Base-by-base conservation (phyloP, 495 filamentous ascomycete species). In the Trichoderma asperelloides region DNA sequence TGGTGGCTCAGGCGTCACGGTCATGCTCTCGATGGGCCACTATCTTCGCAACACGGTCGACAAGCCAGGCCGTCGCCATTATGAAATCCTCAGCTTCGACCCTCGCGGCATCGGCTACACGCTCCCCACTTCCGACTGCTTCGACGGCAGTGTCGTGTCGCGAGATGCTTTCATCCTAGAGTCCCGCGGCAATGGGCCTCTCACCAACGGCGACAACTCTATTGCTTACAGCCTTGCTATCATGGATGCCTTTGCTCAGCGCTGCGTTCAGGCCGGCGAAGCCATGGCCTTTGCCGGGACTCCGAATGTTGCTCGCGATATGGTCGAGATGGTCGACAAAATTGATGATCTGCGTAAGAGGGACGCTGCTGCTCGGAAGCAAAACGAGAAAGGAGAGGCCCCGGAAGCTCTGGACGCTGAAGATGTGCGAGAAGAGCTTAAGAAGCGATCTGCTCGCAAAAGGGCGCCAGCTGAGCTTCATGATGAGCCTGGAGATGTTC, bases 51-150 rank as follows among this genome's bases (percentile, higher is more conserved):
- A 30, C 12, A 65, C 80, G 21, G 37, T 79, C 21, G 79, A 78
- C 30, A 47, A 47, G 64, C 63, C 63, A 33, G 67, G 65, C 0
- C 73, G 73, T 28, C 71, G 72, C 18, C 71, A 74, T 67, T 75
- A 72, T 43, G 76, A 76, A 51, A 72, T 82, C 27, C 67, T 82
- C 27, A 74, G 76, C 5, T 80, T 80, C 55, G 81, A 83, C 68
- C 81, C 80, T 13, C 72, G 81, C 28, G 81, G 79, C 16, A 67
- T 81, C 51, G 73, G 72, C 18, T 68, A 71, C 8, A 81, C 77
- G 3, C 78, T 74, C 0, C 81, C 81, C 6, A 8, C 64, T 47
- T 70, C 74, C 21, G 70, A 74, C 63, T 83, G 81, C 73, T 82
- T 79, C 69, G 63, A 63, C 23, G 68, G 30, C 4, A 64, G 68